Conservation (phyloP, 257 asterid species). For the Nicotiana benthamiana region DNA sequence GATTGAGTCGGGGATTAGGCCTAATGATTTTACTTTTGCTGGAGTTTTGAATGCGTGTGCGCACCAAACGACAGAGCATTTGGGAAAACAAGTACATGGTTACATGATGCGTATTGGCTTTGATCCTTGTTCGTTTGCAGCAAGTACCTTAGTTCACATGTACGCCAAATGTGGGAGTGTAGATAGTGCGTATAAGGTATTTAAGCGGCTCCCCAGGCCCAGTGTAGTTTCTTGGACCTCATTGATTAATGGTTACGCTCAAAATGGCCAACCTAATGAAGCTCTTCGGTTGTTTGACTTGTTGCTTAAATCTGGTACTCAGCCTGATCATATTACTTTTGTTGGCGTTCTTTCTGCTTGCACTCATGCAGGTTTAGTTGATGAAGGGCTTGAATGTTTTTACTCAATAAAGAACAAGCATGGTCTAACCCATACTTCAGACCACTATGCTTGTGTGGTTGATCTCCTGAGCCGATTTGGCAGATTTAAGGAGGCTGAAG, state of each 20-base stretch:
- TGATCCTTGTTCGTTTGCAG: constrained; percentile 56
- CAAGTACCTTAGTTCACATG: constrained; percentile 74
- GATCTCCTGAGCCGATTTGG: constrained; percentile 72
- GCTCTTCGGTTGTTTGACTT: constrained; percentile 47
- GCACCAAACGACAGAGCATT: constrained; percentile 40
- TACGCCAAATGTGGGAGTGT: constrained; percentile 62
- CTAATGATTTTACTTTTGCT: constrained; percentile 61
- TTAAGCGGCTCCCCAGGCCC: constrained; percentile 39
- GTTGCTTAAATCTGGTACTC: constrained; percentile 37
- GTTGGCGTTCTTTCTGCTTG: constrained; percentile 67
- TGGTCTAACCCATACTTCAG: constrained; percentile 39
- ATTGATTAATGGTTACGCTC: constrained; percentile 68
- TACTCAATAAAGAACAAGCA: constrained; percentile 46
- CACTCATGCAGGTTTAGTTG: constrained; percentile 65
- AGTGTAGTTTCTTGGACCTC: constrained; percentile 74
- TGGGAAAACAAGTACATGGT: constrained; percentile 68
- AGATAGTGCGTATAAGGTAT: constrained; percentile 44
- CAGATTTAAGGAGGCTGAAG: constrained; percentile 60
- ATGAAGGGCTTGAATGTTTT: constrained; percentile 59
- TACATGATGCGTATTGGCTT: constrained; percentile 51
- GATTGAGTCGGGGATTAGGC: constrained; percentile 36
- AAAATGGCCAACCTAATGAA: constrained; percentile 50
- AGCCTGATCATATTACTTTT: constrained; percentile 60
- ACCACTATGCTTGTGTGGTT: constrained; percentile 65
- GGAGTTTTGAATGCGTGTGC: constrained; percentile 60